Percentiles rank a stretch among this genome's conserved stretches.
These are phyloP conservation scores for Platanthera guangdongensis DNA, from an alignment of 106 monocot genomes.

Conservation along the genomic window DNA sequence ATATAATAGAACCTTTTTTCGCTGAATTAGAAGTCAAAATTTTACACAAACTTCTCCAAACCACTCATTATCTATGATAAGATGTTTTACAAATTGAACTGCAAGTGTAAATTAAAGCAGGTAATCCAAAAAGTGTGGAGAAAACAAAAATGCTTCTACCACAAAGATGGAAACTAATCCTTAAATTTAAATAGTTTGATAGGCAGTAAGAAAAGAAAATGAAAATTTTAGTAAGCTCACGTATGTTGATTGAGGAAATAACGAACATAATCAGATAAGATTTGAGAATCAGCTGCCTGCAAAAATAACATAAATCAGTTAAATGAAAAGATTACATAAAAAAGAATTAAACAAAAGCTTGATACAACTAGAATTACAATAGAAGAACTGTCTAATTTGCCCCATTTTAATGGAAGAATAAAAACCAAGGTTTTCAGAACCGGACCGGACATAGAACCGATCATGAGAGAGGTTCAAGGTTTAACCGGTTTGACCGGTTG, in stretches of 20 bases:
- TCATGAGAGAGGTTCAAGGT: too few relatives aligned
- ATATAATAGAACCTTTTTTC: not conserved
- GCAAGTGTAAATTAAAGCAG: not conserved
- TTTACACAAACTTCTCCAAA: not conserved
- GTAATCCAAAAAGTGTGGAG: not conserved
- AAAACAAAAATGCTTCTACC: not conserved
- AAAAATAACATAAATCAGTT: slow-evolving; percentile 4
- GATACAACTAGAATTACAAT: not conserved
- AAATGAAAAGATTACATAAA: not conserved
- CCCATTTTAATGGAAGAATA: not conserved
- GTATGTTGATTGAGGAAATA: slow-evolving; percentile 86
- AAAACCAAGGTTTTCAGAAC: too few relatives aligned
- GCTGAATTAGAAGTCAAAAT: not conserved
- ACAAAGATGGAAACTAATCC: not conserved
- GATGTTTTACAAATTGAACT: not conserved
- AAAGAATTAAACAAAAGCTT: not conserved
- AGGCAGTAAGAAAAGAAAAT: not conserved
- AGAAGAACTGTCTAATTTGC: not conserved
- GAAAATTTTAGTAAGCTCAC: slow-evolving; percentile 27
- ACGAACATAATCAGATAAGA: slow-evolving; percentile 84
- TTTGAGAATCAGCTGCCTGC: slow-evolving; percentile 83
- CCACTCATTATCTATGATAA: not conserved
- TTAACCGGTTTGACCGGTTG: too few relatives aligned
- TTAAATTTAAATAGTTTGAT: not conserved
- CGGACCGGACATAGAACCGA: too few relatives aligned